phyloP scores from a whole-genome alignment of 108 stramenopile genomes.

The Pseudonitzschia multiseries region DNA sequence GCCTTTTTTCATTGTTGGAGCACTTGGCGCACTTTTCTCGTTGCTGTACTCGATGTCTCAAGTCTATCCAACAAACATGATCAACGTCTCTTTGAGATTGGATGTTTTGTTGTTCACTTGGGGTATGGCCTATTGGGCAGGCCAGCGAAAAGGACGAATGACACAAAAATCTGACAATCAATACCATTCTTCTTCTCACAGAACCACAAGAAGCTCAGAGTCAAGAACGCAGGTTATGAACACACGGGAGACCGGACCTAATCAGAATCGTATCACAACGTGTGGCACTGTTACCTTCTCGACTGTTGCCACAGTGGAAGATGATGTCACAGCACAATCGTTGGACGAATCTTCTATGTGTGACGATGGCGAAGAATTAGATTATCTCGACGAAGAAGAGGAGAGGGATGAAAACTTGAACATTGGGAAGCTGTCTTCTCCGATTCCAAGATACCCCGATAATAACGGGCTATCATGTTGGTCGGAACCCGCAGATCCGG shows the following conservation, averaged over 20 bases:
- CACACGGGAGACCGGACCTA: neutral
- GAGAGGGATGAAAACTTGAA: slow-evolving; percentile 16
- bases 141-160: slow-evolving; percentile 11
- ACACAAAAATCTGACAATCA: neutral
- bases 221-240: neutral
- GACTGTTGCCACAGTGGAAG: neutral
- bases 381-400: slow-evolving; percentile 22
- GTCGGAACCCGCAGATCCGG: slow-evolving; percentile 64
- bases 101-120: slow-evolving; percentile 40
- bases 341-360: slow-evolving; percentile 30
- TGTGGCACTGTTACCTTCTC: neutral
- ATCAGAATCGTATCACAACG: neutral
- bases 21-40: slow-evolving; percentile 19
- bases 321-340: slow-evolving; percentile 2
- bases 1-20: slow-evolving; percentile 33
- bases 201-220: neutral
- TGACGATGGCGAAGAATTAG: slow-evolving; percentile 31
- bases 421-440: slow-evolving; percentile 55
- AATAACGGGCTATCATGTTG: slow-evolving; percentile 77
- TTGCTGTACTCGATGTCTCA: slow-evolving; percentile 17
- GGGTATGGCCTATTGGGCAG: slow-evolving; percentile 31
- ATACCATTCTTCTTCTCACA: neutral
- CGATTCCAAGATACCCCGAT: slow-evolving; percentile 69
- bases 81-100: slow-evolving; percentile 29
- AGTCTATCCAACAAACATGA: slow-evolving; percentile 28